Conservation (phyloP, 1,284 basidiomycete genomes). For the Rhodotorula sp. region DNA sequence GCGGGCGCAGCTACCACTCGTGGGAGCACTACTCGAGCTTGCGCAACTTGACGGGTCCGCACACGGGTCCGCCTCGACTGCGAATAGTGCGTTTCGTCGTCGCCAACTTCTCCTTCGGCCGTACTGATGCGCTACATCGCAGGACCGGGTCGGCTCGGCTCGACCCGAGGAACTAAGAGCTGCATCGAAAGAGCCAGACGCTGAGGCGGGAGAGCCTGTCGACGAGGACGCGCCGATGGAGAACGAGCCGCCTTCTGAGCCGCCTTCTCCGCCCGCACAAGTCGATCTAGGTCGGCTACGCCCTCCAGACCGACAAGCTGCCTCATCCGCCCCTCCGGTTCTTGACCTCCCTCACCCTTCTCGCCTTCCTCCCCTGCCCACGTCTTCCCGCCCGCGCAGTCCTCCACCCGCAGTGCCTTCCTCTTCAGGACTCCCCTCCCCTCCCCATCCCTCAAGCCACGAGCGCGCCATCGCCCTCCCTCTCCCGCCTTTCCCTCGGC, state of each 20-base stretch:
- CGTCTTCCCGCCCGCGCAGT: neutral
- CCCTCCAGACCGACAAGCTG: neutral
- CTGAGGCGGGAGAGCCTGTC: neutral
- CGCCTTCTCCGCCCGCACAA: neutral
- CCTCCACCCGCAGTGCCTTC: neutral
- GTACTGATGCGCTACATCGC: neutral
- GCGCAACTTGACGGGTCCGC: slow-evolving; percentile 78
- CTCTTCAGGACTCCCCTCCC: slow-evolving; percentile 1
- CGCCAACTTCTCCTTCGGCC: too few species aligned
- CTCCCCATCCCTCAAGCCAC: neutral
- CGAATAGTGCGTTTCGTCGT: slow-evolving; percentile 51
- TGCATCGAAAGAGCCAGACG: neutral
- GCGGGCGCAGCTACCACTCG: slow-evolving; percentile 67
- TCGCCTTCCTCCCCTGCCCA: neutral
- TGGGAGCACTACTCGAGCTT: slow-evolving; percentile 95
- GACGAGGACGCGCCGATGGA: slow-evolving; percentile 1
- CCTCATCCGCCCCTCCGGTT: neutral
- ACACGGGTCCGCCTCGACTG: slow-evolving; percentile 70
- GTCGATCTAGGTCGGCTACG: neutral
- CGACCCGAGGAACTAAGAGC: neutral
- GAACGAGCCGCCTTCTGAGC: neutral
- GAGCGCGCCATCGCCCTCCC: neutral
- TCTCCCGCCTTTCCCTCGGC: neutral
- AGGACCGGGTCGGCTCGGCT: neutral
- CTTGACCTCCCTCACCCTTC: neutral